Base-by-base conservation (phyloP, 768 basidiomycete species). In the Suillus bovinus region DNA sequence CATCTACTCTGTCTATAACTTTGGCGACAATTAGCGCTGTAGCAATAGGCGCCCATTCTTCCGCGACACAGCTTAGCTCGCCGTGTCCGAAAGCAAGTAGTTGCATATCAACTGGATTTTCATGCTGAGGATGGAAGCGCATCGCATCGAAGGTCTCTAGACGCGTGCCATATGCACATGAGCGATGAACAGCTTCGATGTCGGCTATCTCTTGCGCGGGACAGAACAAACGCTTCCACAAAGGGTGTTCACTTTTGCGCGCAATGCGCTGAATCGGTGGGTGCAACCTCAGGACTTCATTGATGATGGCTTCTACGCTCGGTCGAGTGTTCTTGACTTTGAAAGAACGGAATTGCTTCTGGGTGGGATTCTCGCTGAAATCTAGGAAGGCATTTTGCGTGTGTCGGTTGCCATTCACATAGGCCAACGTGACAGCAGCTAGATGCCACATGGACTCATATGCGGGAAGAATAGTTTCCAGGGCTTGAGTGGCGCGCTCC, bases 401-500 rank as follows among this genome's bases (percentile, higher is more conserved):
- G 11, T 67, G 63, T 0, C 62, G 61, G 10, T 66, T 63, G 16
- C 76, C 66, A 5, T 75, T 62, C n/a, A 75, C 71, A 49, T 74
- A 67, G 16, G 77, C 71, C 56, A 80, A 72, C 1, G 81, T 79
- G 0, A 82, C 68, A 1, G 86, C 86, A 58, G 85, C 75, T 24
- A 87, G 79, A 14, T 85, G 80, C 87, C 87, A 88, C 50, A 87
- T 71, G 0, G 82, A 84, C 68, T 88, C 87, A 77, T 84, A 88
- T 1, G 82, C 73, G 0, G 86, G 86, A 49, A 88, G 79, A 60
- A 88, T 76, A 61, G 79, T 78, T 50, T 86, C 78, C 17, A 87
- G 70, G 0, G 83, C 81, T 49, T 41, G 27, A 20, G 41, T 52
- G 55, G 67, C 61, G 5, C 33, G 61, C 1, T 70, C 65, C 1